Conservation (phyloP, 768 basidiomycete species). For the Mycena kentingensis region DNA sequence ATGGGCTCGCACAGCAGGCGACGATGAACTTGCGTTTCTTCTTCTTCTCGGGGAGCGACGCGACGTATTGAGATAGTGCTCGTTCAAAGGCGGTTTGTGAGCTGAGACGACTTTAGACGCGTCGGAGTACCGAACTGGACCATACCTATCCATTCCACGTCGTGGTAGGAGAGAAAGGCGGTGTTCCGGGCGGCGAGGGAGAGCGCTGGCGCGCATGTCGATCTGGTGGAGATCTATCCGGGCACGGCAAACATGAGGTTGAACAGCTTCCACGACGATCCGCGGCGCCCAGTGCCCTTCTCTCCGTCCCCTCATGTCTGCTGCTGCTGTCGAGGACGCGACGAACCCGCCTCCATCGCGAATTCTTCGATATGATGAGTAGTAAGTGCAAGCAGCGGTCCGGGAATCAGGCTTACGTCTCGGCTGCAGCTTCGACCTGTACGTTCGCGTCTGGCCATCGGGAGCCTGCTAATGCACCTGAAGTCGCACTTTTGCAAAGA, state of each 20-base stretch:
- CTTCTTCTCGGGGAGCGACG: slow-evolving; percentile 11
- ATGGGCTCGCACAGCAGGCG: not conserved
- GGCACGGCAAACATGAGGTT: no score
- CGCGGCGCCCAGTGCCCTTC: no score
- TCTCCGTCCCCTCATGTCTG: no score
- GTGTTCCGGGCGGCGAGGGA: no score
- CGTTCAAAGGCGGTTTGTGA: slow-evolving; percentile 10
- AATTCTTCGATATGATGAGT: slow-evolving; percentile 25
- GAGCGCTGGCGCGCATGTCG: no score
- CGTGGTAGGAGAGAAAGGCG: no score
- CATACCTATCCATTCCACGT: no score
- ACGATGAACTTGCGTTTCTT: slow-evolving; percentile 14
- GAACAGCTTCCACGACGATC: no score
- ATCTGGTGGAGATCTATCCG: no score
- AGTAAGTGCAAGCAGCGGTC: slow-evolving; percentile 14
- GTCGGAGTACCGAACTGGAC: no score
- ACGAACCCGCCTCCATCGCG: slow-evolving; percentile 5
- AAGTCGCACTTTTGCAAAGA: slow-evolving; percentile 20
- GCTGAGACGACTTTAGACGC: no score
- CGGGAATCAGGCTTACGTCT: not conserved
- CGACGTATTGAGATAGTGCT: slow-evolving; percentile 17
- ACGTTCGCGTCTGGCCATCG: not conserved
- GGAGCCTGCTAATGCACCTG: not conserved
- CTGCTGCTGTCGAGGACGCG: not conserved
- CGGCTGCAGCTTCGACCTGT: slow-evolving; percentile 9